Conservation (phyloP, 768 basidiomycete genomes). For the Boletellus ananas region DNA sequence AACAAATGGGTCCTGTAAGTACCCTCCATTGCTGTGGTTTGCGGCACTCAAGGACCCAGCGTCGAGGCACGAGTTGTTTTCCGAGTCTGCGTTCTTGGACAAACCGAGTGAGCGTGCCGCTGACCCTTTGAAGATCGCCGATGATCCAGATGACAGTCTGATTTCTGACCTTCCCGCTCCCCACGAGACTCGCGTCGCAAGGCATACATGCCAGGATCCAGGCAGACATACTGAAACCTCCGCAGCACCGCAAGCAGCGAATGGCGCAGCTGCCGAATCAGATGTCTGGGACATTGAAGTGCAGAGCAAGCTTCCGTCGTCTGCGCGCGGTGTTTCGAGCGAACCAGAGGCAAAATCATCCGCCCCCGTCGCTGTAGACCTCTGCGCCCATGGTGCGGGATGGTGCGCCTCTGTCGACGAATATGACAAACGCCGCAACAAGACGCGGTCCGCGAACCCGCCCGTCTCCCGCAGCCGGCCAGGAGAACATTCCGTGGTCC, state of each 20-base stretch:
- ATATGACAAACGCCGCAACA: background rate
- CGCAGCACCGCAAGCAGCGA: background rate
- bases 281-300: slow-evolving; percentile 57
- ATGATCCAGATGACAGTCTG: slow-evolving; percentile 6
- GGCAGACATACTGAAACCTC: background rate
- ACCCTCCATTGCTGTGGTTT: background rate
- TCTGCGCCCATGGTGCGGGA: slow-evolving; percentile 17
- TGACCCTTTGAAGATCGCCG: slow-evolving; percentile 6
- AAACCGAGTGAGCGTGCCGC: slow-evolving; percentile 13
- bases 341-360: slow-evolving; percentile 12
- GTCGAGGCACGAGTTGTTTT: slow-evolving; percentile 34
- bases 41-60: slow-evolving; percentile 7
- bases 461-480: background rate
- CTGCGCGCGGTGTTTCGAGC: slow-evolving; percentile 14
- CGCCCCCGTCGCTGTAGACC: slow-evolving; percentile 37
- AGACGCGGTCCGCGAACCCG: background rate
- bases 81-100: slow-evolving; percentile 46
- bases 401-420: slow-evolving; percentile 26
- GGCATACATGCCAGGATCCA: slow-evolving; percentile 1
- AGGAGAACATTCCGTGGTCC: background rate
- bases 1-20: slow-evolving; percentile 15
- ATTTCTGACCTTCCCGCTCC: slow-evolving; percentile 13
- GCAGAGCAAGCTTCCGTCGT: slow-evolving; percentile 28
- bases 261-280: slow-evolving; percentile 30
- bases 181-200: slow-evolving; percentile 6